Evolutionary conservation across 148 eudicot genomes (phyloP).

Genomic region (Rheum nobile): DNA sequence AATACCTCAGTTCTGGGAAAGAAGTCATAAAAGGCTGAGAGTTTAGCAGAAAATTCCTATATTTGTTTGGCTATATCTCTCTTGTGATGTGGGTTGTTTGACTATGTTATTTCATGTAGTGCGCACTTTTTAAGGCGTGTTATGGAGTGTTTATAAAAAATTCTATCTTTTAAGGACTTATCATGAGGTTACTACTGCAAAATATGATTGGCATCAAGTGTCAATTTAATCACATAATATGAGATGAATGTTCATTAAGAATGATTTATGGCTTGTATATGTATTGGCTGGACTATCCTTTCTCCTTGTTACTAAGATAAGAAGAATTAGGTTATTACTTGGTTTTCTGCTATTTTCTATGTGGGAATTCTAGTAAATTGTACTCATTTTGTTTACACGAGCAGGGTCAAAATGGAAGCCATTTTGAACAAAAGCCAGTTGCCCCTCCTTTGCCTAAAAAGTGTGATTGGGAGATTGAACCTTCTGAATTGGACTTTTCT

Average conservation of each 20-base stretch:
- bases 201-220: not conserved
- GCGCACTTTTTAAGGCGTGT: not conserved
- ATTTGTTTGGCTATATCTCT: not conserved
- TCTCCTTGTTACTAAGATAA: not conserved
- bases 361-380: not conserved
- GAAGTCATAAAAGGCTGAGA: not conserved
- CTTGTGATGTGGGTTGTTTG: not conserved
- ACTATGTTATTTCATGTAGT: not conserved
- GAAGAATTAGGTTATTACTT: not conserved
- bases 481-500: constrained; percentile 79
- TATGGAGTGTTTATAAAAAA: not conserved
- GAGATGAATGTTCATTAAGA: not conserved
- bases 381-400: not conserved
- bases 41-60: not conserved
- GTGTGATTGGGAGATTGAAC: constrained; percentile 97
- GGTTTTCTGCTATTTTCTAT: not conserved
- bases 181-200: not conserved
- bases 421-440: constrained; percentile 81
- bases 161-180: not conserved
- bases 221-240: not conserved
- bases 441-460: constrained; percentile 81
- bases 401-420: constrained; percentile 98
- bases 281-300: not conserved
- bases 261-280: not conserved
- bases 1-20: not conserved